A percentile compares a stretch with the other conserved stretches of the same genome.
These are phyloP conservation scores for Gossypium bickii DNA, from an alignment of 345 rosid species.

Conservation along the genomic window DNA sequence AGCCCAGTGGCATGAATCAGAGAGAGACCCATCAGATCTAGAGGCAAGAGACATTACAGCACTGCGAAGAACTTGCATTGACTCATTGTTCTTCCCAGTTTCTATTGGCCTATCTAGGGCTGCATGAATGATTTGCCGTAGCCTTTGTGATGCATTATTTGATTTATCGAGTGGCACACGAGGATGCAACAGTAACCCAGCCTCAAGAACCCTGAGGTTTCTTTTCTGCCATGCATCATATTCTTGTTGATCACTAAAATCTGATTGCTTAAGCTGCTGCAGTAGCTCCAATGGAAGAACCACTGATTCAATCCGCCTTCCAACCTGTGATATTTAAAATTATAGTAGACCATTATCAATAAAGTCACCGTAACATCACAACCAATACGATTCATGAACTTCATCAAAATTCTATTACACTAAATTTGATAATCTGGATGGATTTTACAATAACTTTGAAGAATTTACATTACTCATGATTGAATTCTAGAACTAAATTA, in stretches of 20 bases:
- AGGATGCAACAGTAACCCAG: conserved; percentile 81
- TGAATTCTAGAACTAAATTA: neutral
- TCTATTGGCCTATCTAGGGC: conserved; percentile 75
- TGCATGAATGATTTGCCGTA: conserved; percentile 65
- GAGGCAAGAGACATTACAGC: conserved; percentile 75
- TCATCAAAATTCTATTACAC: neutral
- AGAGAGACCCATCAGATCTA: conserved; percentile 78
- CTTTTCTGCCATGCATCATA: conserved; percentile 87
- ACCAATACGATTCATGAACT: neutral
- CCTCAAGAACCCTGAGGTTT: conserved; percentile 76
- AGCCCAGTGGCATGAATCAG: conserved; percentile 91
- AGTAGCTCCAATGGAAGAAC: conserved; percentile 82
- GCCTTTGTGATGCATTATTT: conserved; percentile 49
- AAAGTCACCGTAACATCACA: neutral
- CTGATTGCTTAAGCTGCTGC: conserved; percentile 85
- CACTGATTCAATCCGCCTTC: conserved; percentile 75
- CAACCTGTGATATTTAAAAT: conserved; percentile 44
- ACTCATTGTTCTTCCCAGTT: conserved; percentile 86
- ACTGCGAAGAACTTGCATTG: conserved; percentile 86
- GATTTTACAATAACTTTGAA: no score
- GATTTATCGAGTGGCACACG: conserved; percentile 72
- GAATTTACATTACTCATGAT: neutral
- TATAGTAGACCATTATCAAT: neutral
- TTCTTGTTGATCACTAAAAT: conserved; percentile 81
- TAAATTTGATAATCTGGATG: neutral